Percentiles rank a stretch among this genome's conserved stretches.
phyloP scores from a whole-genome alignment of 768 basidiomycete species.

The Terana coerulea region DNA sequence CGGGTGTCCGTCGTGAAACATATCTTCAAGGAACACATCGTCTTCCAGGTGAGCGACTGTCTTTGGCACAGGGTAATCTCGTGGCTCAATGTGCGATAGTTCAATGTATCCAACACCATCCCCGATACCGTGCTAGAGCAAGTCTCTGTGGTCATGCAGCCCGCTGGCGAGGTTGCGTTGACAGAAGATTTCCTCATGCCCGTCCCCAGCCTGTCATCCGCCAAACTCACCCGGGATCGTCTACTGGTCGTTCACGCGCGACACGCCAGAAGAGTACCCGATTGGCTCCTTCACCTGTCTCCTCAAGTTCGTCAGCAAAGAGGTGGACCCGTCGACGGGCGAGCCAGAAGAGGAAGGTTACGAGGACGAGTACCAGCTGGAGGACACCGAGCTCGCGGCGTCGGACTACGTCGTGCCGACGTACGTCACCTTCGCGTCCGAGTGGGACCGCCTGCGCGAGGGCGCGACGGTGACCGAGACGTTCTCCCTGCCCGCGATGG shows the following conservation, averaged over 20 bases:
- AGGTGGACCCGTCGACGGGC: slow-evolving; percentile 92
- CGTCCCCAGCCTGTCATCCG: slow-evolving; percentile 58
- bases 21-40: slow-evolving; percentile 90
- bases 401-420: slow-evolving; percentile 96
- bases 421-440: slow-evolving; percentile 85
- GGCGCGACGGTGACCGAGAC: slow-evolving; percentile 86
- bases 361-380: slow-evolving; percentile 96
- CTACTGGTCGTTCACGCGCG: slow-evolving; percentile 92
- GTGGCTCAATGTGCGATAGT: slow-evolving; percentile 42
- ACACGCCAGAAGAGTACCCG: slow-evolving; percentile 70
- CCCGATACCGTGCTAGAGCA: slow-evolving; percentile 94
- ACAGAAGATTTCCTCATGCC: slow-evolving; percentile 96
- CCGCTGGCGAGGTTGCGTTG: slow-evolving; percentile 67
- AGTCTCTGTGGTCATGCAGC: slow-evolving; percentile 90
- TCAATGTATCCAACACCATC: slow-evolving; percentile 96
- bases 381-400: slow-evolving; percentile 91
- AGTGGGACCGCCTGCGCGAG: slow-evolving; percentile 90
- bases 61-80: background rate
- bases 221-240: slow-evolving; percentile 77
- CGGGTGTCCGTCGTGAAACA: slow-evolving; percentile 97
- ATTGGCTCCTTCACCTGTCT: slow-evolving; percentile 85
- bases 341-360: slow-evolving; percentile 99
- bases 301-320: slow-evolving; percentile 95
- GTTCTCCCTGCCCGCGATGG: slow-evolving; percentile 88
- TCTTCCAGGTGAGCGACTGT: slow-evolving; percentile 77